Percentiles rank a stretch among this genome's conserved stretches.
Conservation (phyloP, 148 eudicot species). For the Camellia japonica region DNA sequence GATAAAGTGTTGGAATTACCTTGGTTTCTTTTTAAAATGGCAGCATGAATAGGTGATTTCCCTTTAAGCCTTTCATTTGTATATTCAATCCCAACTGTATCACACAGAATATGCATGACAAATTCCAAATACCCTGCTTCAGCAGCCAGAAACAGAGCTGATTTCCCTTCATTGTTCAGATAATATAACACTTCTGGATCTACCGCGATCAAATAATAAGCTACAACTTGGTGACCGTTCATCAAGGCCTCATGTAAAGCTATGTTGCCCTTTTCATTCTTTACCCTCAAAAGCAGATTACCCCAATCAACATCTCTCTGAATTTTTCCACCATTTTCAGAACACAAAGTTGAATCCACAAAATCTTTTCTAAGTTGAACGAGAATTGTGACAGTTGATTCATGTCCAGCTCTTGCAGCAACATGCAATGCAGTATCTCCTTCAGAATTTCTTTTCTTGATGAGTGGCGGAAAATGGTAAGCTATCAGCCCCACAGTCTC, state of each 20-base stretch:
- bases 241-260: slow-evolving; percentile 9
- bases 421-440: background rate
- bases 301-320: no score
- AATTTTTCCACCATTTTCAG: no score
- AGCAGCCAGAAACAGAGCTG: slow-evolving; percentile 1
- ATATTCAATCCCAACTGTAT: background rate
- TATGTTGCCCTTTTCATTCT: background rate
- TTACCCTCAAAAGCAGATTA: background rate
- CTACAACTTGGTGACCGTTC: background rate
- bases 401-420: background rate
- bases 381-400: background rate
- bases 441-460: no score
- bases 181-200: background rate
- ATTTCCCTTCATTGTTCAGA: slow-evolving; percentile 4
- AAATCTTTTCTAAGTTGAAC: no score
- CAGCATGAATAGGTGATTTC: background rate
- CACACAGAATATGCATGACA: background rate
- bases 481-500: no score
- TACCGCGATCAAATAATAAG: background rate
- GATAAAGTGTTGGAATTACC: background rate
- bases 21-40: background rate
- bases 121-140: background rate
- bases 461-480: no score
- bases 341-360: no score
- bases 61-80: background rate